Percentiles rank a stretch among this genome's conserved stretches.
Evolutionary conservation across 164 flowering plant genomes (phyloP).

Genomic region (Euptelea pleiosperma): DNA sequence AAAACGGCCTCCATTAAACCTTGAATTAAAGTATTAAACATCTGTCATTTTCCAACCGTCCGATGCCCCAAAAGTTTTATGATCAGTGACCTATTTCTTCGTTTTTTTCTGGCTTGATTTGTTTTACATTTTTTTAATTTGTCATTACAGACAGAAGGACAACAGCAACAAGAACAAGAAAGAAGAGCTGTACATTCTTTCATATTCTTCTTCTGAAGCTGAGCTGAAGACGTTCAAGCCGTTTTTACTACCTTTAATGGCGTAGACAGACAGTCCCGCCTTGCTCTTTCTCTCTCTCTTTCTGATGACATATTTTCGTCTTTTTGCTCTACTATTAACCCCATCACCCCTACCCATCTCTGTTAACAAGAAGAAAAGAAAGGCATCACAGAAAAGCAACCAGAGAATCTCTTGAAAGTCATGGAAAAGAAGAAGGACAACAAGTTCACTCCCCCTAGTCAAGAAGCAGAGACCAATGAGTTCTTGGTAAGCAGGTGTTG

Average conservation of each 20-base stretch:
- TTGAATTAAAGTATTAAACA: too few relatives aligned
- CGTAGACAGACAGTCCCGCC: background rate
- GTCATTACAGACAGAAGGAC: background rate
- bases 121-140: background rate
- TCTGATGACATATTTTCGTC: background rate
- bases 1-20: too few relatives aligned
- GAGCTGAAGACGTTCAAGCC: slow-evolving; percentile 13
- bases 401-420: slow-evolving; percentile 2
- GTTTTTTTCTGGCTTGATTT: background rate
- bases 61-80: too few relatives aligned
- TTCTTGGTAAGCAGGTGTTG: slow-evolving; percentile 22
- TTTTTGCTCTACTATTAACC: background rate
- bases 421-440: slow-evolving; percentile 35
- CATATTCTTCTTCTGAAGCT: slow-evolving; percentile 17
- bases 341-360: background rate
- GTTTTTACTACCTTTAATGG: slow-evolving; percentile 14
- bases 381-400: background rate
- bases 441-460: slow-evolving; percentile 14
- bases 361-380: slow-evolving; percentile 4
- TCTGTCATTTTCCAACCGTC: too few relatives aligned
- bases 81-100: background rate
- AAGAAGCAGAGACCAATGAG: slow-evolving; percentile 23
- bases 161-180: slow-evolving; percentile 1
- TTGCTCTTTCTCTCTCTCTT: background rate
- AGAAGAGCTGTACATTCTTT: slow-evolving; percentile 18